Evolutionary conservation across 495 filamentous ascomycete genomes (phyloP), one percentile per base, ranked within the genome.

Genomic region (Neurospora sp.): DNA sequence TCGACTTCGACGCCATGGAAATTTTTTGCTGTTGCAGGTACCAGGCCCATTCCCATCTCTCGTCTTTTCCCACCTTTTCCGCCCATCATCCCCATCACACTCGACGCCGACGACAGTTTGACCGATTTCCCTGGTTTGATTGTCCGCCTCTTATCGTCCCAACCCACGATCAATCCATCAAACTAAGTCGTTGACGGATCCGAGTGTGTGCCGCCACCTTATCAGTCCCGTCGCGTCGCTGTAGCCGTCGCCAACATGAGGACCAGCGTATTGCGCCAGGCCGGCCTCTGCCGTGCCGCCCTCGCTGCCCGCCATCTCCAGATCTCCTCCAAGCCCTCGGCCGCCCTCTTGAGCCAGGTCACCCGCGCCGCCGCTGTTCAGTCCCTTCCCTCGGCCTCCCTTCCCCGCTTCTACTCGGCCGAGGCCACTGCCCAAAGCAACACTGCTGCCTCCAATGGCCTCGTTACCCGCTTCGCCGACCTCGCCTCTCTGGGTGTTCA

Each of bases 401-500:
- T 77, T 39, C 65, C 75, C 22, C 81, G 83, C 16, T 74, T 80
- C 74, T 86, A 85, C 76, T 83, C 83, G 37, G 75, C 75, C 69
- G 80, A 80, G 71, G 80, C 81, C 9, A 75, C 80, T 37, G 75
- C 75, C 31, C 72, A 75, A 18, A 59, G 69, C 12, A 27, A 71
- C 8, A 61, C 65, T 7, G 31, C 22, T 47, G 27, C 76, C 35
- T 72, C 78, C 20, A 39, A 71, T n/a, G 75, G 73, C 8, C 75
- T 75, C 40, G 80, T 93, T 76, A 91, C 90, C 22, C 84, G 84
- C 45, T 99, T 99, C 78, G 77, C 83, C 3, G 89, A 97, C 44
- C 83, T 99, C 39, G 80, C 80, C 37, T 82, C 85, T 4, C 80
- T 88, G 35, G 87, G 87, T 16, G 88, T 98, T 40, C 82, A 94